Evolutionary conservation across 768 basidiomycete species (phyloP).

Genomic region (Kwoniella botswanensis): DNA sequence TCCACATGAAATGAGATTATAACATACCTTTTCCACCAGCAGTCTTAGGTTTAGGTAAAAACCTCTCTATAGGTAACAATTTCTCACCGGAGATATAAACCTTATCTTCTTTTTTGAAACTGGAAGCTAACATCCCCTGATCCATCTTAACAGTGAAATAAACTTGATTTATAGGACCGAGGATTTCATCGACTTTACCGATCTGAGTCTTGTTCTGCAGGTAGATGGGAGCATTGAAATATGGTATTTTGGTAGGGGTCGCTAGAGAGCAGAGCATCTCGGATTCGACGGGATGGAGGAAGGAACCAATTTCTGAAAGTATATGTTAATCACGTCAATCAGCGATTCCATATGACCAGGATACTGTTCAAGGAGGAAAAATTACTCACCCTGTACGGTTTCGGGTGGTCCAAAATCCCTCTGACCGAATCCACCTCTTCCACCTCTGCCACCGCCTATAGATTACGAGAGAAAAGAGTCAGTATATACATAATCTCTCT

Average conservation of each 20-base stretch:
- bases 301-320: conserved; percentile 79
- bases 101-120: conserved; percentile 97
- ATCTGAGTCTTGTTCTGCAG: conserved; percentile 43
- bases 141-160: conserved; percentile 98
- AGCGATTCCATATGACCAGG: neutral
- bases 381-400: conserved; percentile 59
- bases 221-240: conserved; percentile 71
- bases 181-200: conserved; percentile 95
- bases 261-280: conserved; percentile 94
- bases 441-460: conserved; percentile 34
- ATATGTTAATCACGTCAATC: neutral
- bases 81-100: conserved; percentile 98
- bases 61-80: conserved; percentile 91
- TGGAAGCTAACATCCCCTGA: conserved; percentile 90
- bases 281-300: conserved; percentile 93
- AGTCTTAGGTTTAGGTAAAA: conserved; percentile 92
- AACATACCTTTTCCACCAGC: conserved; percentile 65
- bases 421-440: conserved; percentile 34
- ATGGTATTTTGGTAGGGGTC: conserved; percentile 88
- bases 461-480: neutral
- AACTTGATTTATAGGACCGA: conserved; percentile 99
- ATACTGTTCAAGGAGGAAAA: neutral
- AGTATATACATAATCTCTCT: neutral
- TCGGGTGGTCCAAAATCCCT: conserved; percentile 61
- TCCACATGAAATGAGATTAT: neutral